These are phyloP conservation scores for Cyberlindnera xylosilytica DNA, from an alignment of 805 yeast genomes.

Conservation along the genomic window DNA sequence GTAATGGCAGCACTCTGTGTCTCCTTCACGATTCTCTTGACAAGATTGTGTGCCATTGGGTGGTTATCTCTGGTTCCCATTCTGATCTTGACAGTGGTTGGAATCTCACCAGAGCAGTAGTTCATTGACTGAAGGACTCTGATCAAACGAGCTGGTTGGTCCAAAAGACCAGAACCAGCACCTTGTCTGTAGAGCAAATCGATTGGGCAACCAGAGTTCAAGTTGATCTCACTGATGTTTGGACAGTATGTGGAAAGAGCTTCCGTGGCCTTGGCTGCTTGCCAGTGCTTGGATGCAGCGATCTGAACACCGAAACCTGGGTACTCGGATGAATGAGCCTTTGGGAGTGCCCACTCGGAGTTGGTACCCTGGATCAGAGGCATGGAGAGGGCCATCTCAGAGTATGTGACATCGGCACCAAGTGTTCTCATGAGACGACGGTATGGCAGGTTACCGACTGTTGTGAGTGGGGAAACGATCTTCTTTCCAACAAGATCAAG, in stretches of 20 bases:
- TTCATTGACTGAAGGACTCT: constrained; percentile 86
- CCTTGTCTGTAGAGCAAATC: constrained; percentile 93
- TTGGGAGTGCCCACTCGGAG: constrained; percentile 96
- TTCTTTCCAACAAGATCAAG: constrained; percentile 69
- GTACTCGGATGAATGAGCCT: constrained; percentile 76
- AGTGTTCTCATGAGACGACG: constrained; percentile 86
- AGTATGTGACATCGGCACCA: constrained; percentile 91
- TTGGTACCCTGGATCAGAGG: constrained; percentile 88
- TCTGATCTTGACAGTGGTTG: constrained; percentile 88
- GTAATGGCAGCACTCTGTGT: constrained; percentile 89
- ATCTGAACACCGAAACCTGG: constrained; percentile 94
- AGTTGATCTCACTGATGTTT: constrained; percentile 74
- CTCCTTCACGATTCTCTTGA: constrained; percentile 67
- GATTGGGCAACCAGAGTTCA: constrained; percentile 97
- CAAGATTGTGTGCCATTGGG: constrained; percentile 82
- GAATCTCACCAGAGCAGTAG: constrained; percentile 83
- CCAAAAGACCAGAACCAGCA: constrained; percentile 91
- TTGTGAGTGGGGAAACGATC: constrained; percentile 92
- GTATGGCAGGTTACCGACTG: constrained; percentile 95
- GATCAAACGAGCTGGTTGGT: constrained; percentile 77
- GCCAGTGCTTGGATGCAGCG: constrained; percentile 90
- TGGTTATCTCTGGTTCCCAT: constrained; percentile 85
- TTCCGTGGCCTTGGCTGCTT: constrained; percentile 91
- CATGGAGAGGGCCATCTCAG: constrained; percentile 89
- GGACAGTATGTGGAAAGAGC: constrained; percentile 56